phyloP scores from a whole-genome alignment of 768 basidiomycete species.

The Nidularia sp. region DNA sequence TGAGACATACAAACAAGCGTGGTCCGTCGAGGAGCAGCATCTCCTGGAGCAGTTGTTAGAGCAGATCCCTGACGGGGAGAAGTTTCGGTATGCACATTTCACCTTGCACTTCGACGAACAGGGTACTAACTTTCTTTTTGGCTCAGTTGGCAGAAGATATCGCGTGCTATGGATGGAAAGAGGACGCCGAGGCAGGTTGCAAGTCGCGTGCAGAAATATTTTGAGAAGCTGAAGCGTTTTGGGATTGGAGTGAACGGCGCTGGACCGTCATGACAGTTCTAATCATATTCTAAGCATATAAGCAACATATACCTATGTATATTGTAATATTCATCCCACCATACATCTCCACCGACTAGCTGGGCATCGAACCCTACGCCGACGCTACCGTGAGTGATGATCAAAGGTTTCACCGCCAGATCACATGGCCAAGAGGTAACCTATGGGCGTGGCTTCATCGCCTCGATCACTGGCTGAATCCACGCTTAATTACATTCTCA shows the following conservation, averaged over 20 bases:
- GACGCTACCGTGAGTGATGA: too few relatives aligned
- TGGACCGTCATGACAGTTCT: background rate
- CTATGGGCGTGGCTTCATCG: too few relatives aligned
- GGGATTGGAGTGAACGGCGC: conserved; percentile 36
- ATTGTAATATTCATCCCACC: too few relatives aligned
- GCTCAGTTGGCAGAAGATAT: conserved; percentile 75
- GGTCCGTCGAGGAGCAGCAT: conserved; percentile 75
- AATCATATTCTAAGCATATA: background rate
- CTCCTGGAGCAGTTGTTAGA: conserved; percentile 70
- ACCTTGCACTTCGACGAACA: too few relatives aligned
- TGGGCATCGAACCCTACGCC: too few relatives aligned
- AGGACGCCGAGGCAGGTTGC: conserved; percentile 84
- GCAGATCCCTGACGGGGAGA: conserved; percentile 73
- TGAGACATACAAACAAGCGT: conserved; percentile 82
- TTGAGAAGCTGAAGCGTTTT: conserved; percentile 77
- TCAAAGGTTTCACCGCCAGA: too few relatives aligned
- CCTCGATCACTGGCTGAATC: too few relatives aligned
- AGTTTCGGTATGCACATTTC: conserved; percentile 51
- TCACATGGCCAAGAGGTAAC: too few relatives aligned
- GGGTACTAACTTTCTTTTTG: too few relatives aligned
- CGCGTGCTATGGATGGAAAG: conserved; percentile 72
- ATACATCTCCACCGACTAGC: too few relatives aligned
- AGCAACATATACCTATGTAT: background rate
- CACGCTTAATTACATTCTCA: background rate
- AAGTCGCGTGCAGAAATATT: conserved; percentile 85